phyloP scores from a whole-genome alignment of 148 eudicot genomes.

The Vaccinium vitisidaea region DNA sequence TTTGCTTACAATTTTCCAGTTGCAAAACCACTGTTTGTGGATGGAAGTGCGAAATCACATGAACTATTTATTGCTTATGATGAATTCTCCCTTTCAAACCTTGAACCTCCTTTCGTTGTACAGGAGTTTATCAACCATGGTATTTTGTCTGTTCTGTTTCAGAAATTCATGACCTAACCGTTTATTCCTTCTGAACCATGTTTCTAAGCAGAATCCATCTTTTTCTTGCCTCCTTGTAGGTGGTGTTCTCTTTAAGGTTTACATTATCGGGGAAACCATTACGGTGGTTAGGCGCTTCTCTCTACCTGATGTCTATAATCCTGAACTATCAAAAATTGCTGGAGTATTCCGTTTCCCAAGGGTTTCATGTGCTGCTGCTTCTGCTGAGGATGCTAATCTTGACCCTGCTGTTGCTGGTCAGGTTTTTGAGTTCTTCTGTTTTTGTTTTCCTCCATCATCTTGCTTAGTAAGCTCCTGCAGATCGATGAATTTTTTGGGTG shows the following conservation, averaged over 20 bases:
- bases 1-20: conserved; percentile 31
- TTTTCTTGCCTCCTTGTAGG: conserved; percentile 31
- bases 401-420: conserved; percentile 66
- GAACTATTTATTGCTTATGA: conserved; percentile 66
- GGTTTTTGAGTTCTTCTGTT: conserved; percentile 1
- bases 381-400: conserved; percentile 63
- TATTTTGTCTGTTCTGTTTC: conserved; percentile 20
- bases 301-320: conserved; percentile 57
- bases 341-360: conserved; percentile 68
- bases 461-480: neutral
- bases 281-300: conserved; percentile 66
- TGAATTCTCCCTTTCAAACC: conserved; percentile 49
- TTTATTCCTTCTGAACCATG: neutral
- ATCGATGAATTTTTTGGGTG: neutral
- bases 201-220: neutral
- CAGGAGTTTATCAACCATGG: conserved; percentile 78
- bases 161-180: neutral
- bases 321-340: conserved; percentile 47
- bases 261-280: conserved; percentile 56
- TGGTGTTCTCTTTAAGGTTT: conserved; percentile 75
- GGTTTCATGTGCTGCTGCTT: conserved; percentile 71
- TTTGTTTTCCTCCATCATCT: neutral
- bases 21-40: conserved; percentile 61
- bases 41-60: conserved; percentile 74
- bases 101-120: conserved; percentile 66